phyloP scores from a whole-genome alignment of 371 early-diverging fungal genomes.

The Rhizopus sp. region DNA sequence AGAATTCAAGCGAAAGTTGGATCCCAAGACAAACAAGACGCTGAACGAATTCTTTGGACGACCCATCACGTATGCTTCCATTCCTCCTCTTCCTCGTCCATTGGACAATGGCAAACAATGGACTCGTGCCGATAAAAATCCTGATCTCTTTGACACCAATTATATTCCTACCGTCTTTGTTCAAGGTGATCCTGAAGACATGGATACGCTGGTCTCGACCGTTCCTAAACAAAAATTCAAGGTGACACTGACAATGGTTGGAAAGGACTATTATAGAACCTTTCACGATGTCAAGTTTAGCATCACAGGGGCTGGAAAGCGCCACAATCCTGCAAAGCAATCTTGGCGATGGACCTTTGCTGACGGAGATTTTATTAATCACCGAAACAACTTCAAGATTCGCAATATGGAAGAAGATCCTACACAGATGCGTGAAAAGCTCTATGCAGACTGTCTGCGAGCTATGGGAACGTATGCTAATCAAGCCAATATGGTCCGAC shows the following conservation, averaged over 20 bases:
- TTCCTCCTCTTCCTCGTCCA: conserved; percentile 52
- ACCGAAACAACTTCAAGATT: conserved; percentile 55
- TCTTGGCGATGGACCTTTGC: conserved; percentile 50
- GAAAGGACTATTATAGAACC: conserved; percentile 48
- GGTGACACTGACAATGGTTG: conserved; percentile 46
- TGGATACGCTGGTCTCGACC: conserved; percentile 37
- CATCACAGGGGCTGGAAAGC: conserved; percentile 58
- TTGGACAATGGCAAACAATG: conserved; percentile 42
- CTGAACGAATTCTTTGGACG: conserved; percentile 53
- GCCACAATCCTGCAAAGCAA: conserved; percentile 59
- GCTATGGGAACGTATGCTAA: conserved; percentile 58
- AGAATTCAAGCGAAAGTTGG: conserved; percentile 42
- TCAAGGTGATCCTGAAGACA: conserved; percentile 24
- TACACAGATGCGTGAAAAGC: conserved; percentile 64
- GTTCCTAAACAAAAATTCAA: conserved; percentile 25
- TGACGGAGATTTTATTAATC: conserved; percentile 33
- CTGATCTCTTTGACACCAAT: conserved; percentile 37
- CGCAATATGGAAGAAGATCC: conserved; percentile 64
- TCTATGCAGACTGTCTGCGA: conserved; percentile 53
- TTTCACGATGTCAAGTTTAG: conserved; percentile 48
- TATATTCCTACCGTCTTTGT: conserved; percentile 41
- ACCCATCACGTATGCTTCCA: conserved; percentile 50
- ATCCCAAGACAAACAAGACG: conserved; percentile 25
- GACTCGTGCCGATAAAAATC: conserved; percentile 40
- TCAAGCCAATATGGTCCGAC: conserved; percentile 54